phyloP scores from a whole-genome alignment of 2,329 filamentous ascomycete species.

The Nigrograna mackinnonii region DNA sequence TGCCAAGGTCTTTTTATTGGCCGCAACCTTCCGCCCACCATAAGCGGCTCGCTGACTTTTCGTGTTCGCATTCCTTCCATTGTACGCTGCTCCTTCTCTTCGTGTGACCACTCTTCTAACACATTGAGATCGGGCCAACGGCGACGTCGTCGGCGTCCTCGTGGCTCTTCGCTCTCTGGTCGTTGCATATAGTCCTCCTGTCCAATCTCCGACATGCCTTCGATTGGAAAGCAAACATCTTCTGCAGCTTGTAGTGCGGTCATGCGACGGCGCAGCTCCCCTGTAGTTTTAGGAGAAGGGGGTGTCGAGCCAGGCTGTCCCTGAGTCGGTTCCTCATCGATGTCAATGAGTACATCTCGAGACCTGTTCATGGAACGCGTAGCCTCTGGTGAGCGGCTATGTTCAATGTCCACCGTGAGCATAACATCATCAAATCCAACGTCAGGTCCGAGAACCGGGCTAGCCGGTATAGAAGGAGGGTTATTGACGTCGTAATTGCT shows the following conservation, averaged over 20 bases:
- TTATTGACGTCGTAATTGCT: constrained; percentile 69
- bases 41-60: constrained; percentile 89
- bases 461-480: constrained; percentile 64
- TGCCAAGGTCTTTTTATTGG: constrained; percentile 82
- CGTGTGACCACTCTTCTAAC: constrained; percentile 85
- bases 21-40: constrained; percentile 86
- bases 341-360: constrained; percentile 55
- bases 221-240: constrained; percentile 90
- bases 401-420: constrained; percentile 65
- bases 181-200: constrained; percentile 70
- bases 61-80: constrained; percentile 80
- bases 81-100: constrained; percentile 86
- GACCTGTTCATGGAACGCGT: constrained; percentile 20
- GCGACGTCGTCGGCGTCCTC: constrained; percentile 51
- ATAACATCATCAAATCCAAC: constrained; percentile 65
- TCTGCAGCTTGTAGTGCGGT: constrained; percentile 67
- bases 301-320: constrained; percentile 52
- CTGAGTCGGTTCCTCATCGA: constrained; percentile 48
- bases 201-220: constrained; percentile 76
- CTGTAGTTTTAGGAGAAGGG: constrained; percentile 24
- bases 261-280: constrained; percentile 38
- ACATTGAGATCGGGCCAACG: constrained; percentile 86
- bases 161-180: constrained; percentile 48
- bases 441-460: constrained; percentile 57
- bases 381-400: constrained; percentile 17